Base-by-base conservation (phyloP, 2,329 filamentous ascomycete species). In the Ascochyta rabiei region DNA sequence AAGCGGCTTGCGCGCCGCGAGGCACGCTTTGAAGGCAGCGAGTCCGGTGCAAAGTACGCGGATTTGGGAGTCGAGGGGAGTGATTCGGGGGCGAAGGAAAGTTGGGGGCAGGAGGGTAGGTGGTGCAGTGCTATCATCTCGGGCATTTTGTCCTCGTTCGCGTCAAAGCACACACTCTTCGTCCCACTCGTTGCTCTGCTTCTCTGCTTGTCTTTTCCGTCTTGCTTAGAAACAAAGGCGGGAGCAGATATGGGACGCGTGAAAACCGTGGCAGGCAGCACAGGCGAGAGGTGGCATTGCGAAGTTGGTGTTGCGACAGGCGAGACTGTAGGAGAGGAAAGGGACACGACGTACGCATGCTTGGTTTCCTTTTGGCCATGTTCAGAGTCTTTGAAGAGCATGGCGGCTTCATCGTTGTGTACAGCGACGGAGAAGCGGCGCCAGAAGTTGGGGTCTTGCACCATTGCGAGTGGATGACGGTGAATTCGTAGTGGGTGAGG, bases 361-460 rank as follows among this genome's bases (percentile, higher is more conserved):
- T 76, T 72, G 30, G 71, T 53, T 38, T 73, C 57, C 49, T n/a
- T 21, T 35, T 33, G 57, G 48, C 55, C 53, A 19, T 44, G 52
- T 40, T 59, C 52, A 38, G 50, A 52, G 51, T 53, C 28, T 24
- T 62, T 54, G 28, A 58, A 53, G 19, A 55, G 52, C 37, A 68
- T 66, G 4, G 69, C 68, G 60, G 81, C 77, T 63, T 85, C 83
- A 60, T 85, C 82, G 46, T 78, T 71, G 66, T 85, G 84, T 1
- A 85, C 81, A 33, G 84, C 84, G 45, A 77, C 71, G 55, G 81
- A 84, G 75, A 86, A 86, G 63, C 84, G 81, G 51, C 80, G 79
- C 84, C 84, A 86, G 74, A 86, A 86, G 43, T 76, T 78, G 21
- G 83, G 83, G 64, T 86, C 84, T 58, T 79, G 80, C 53, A 82